phyloP scores from a whole-genome alignment of 768 basidiomycete species.

The Pleurotus salmoneostramineus region DNA sequence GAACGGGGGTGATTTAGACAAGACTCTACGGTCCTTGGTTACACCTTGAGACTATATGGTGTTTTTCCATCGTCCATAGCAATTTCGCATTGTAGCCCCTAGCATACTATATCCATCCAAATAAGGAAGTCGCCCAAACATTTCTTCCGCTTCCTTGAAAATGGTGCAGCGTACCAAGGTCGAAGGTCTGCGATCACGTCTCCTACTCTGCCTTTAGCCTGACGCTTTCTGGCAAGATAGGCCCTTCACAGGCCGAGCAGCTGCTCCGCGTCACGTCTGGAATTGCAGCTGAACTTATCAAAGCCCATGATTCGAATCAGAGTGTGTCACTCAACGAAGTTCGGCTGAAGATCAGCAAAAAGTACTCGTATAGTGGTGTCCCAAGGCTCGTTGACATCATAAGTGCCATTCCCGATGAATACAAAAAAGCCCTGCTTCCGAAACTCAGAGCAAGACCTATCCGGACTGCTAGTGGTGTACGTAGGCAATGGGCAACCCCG shows the following conservation, averaged over 20 bases:
- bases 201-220: neutral
- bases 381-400: constrained; percentile 97
- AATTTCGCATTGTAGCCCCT: neutral
- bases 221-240: constrained; percentile 21
- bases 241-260: constrained; percentile 86
- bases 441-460: constrained; percentile 92
- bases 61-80: neutral
- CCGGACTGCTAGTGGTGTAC: constrained; percentile 91
- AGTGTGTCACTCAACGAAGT: constrained; percentile 86
- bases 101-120: neutral
- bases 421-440: constrained; percentile 87
- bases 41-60: constrained; percentile 11
- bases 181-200: neutral
- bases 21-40: constrained; percentile 43
- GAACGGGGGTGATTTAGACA: constrained; percentile 47
- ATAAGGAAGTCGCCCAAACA: neutral
- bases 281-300: constrained; percentile 92
- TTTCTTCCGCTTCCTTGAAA: neutral
- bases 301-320: constrained; percentile 74
- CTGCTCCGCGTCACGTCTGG: constrained; percentile 90
- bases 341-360: constrained; percentile 86
- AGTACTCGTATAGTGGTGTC: constrained; percentile 79
- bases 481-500: constrained; percentile 21
- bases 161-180: constrained; percentile 5
- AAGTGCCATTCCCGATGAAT: constrained; percentile 96